Evolutionary conservation across 2,329 filamentous ascomycete genomes (phyloP).

Genomic region (Arthrobotrys pseudoclavata): DNA sequence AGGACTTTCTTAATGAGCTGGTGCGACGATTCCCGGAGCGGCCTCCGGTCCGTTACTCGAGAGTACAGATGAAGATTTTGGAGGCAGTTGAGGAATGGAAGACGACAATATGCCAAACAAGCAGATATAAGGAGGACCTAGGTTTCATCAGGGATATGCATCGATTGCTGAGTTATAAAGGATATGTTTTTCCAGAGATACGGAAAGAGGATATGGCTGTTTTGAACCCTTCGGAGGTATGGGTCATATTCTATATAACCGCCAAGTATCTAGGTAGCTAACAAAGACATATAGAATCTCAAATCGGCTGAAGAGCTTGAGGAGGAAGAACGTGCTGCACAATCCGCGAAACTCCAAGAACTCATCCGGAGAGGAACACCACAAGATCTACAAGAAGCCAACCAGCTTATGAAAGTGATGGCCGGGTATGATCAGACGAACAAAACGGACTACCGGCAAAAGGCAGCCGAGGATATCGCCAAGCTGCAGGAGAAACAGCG

Average conservation of each 20-base stretch:
- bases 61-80: conserved; percentile 91
- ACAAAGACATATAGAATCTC: conserved; percentile 75
- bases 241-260: neutral
- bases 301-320: conserved; percentile 99
- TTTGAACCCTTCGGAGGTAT: conserved; percentile 86
- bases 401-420: conserved; percentile 99
- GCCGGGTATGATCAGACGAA: conserved; percentile 94
- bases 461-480: conserved; percentile 93
- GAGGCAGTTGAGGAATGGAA: conserved; percentile 99
- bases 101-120: conserved; percentile 97
- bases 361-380: conserved; percentile 91
- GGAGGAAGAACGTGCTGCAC: conserved; percentile 91
- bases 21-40: conserved; percentile 95
- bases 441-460: conserved; percentile 97
- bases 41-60: conserved; percentile 84
- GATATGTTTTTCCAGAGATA: conserved; percentile 94
- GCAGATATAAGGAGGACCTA: conserved; percentile 95
- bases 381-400: conserved; percentile 95
- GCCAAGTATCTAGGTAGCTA: neutral
- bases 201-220: conserved; percentile 94
- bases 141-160: conserved; percentile 99
- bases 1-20: conserved; percentile 98
- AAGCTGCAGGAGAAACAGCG: conserved; percentile 97
- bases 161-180: conserved; percentile 92
- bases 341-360: conserved; percentile 98